These are phyloP conservation scores for Neonectria sp. DNA, from an alignment of 2,329 filamentous ascomycete species.

Conservation along the genomic window DNA sequence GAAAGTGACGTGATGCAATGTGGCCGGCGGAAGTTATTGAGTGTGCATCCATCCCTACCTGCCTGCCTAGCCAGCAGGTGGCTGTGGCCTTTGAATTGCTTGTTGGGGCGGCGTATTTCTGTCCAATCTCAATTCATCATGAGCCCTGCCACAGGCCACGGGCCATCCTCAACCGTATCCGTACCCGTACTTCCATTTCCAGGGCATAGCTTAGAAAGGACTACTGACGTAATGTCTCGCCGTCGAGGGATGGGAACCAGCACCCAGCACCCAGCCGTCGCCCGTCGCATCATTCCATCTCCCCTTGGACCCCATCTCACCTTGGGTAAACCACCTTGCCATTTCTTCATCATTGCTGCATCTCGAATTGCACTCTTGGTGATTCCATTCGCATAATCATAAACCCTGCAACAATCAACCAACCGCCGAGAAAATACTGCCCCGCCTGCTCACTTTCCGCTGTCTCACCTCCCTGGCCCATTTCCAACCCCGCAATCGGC, in stretches of 20 bases:
- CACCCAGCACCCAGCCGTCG: neutral
- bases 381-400: neutral
- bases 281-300: constrained; percentile 12
- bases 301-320: neutral
- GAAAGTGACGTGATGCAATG: constrained; percentile 27
- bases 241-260: neutral
- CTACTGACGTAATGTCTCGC: constrained; percentile 28
- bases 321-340: neutral
- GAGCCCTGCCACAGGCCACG: neutral
- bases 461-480: constrained; percentile 27
- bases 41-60: neutral
- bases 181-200: constrained; percentile 11
- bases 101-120: constrained; percentile 22
- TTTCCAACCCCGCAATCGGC: constrained; percentile 47
- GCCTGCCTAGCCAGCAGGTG: neutral
- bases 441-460: constrained; percentile 27
- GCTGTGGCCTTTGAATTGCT: constrained; percentile 15
- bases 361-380: neutral
- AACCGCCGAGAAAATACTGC: constrained; percentile 16
- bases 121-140: constrained; percentile 20
- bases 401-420: neutral
- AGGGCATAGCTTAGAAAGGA: neutral
- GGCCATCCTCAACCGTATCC: constrained; percentile 21
- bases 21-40: neutral
- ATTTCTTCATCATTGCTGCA: neutral